Base-by-base conservation (phyloP, 225 moss, liverwort and hornwort genomes). In the Marchantia paleacea region DNA sequence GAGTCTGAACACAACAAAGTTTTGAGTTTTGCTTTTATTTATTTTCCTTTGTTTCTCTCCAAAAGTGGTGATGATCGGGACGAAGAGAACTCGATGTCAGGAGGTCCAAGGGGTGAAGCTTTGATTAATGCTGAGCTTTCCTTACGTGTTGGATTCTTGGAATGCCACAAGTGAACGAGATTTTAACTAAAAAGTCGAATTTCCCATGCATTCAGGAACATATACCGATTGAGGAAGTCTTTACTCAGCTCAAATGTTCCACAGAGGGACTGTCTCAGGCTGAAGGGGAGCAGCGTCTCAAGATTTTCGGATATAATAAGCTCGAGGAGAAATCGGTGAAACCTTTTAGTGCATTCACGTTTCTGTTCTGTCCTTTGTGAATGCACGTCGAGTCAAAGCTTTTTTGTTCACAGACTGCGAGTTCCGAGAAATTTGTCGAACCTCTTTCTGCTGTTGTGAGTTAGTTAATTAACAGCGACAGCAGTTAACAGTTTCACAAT, bases 221-320 rank as follows among this genome's bases (percentile, higher is more conserved):
- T 16, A 89, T 95, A 78, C 91, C 95, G 2, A 78, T 95, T 25
- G 89, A 88, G 0, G 93, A 93, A 87, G 95, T 95, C 30, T 95
- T 95, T 58, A 68, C 89, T 75, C 92, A 95, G 50, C 86, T 95
- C 74, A 81, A 88, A 86, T 95, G 95, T 74, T 89, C 89, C 7
- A 85, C 78, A 49, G 82, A 83, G 69, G 95, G 95, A 75, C 83
- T 93, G 67, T 86, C 84, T 3, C 80, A 89, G 76, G 88, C 84
- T 12, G 93, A 93, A 80, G 95, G 89, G 67, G 91, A 88, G 55
- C 67, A 80, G 57, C 85, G 92, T 22, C 88, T 90, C 28, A 82
- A 79, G 65, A 85, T 93, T 28, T 92, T 92, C 82, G 92, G 93
- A 18, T 86, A 81, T 6, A 93, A 93, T 78, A 93, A 88, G 75